Conservation (phyloP, 345 rosid species). For the Crucihimalaya himalaica region DNA sequence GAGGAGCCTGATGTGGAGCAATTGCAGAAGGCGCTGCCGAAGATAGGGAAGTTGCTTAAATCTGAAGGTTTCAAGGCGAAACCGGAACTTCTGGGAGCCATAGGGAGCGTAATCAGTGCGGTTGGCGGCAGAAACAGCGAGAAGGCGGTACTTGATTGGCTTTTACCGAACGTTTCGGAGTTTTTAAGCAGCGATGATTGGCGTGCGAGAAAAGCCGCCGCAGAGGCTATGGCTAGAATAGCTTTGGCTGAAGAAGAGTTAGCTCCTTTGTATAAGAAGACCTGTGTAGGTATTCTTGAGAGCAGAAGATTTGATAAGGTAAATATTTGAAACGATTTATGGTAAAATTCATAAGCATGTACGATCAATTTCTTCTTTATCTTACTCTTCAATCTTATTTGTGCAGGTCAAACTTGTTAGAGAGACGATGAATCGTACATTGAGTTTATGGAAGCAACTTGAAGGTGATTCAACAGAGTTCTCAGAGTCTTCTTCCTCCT, state of each 20-base stretch:
- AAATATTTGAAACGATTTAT: neutral
- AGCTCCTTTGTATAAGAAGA: conserved; percentile 53
- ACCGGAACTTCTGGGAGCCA: conserved; percentile 63
- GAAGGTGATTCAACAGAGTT: conserved; percentile 49
- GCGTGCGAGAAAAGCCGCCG: conserved; percentile 87
- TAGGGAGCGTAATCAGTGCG: conserved; percentile 64
- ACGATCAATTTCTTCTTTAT: neutral
- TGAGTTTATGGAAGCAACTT: conserved; percentile 79
- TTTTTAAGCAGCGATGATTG: conserved; percentile 76
- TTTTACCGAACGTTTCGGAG: conserved; percentile 62
- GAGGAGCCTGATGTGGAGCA: conserved; percentile 67
- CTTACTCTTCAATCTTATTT: conserved; percentile 10
- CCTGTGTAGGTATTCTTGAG: conserved; percentile 56
- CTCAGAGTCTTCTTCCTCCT: conserved; percentile 45
- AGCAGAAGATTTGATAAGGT: conserved; percentile 78
- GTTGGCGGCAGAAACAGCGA: conserved; percentile 56
- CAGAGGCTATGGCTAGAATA: conserved; percentile 77
- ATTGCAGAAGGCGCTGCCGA: conserved; percentile 64
- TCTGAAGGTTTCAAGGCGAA: conserved; percentile 78
- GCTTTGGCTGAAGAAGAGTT: conserved; percentile 59
- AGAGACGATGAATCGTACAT: conserved; percentile 78
- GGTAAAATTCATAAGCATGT: neutral
- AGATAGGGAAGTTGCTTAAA: conserved; percentile 64
- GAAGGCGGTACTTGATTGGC: conserved; percentile 58
- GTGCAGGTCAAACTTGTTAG: conserved; percentile 80